Percentiles rank a stretch among this genome's conserved stretches.
Evolutionary conservation across 2,329 filamentous ascomycete genomes (phyloP).

Genomic region (Verticillium nonalfalfae): DNA sequence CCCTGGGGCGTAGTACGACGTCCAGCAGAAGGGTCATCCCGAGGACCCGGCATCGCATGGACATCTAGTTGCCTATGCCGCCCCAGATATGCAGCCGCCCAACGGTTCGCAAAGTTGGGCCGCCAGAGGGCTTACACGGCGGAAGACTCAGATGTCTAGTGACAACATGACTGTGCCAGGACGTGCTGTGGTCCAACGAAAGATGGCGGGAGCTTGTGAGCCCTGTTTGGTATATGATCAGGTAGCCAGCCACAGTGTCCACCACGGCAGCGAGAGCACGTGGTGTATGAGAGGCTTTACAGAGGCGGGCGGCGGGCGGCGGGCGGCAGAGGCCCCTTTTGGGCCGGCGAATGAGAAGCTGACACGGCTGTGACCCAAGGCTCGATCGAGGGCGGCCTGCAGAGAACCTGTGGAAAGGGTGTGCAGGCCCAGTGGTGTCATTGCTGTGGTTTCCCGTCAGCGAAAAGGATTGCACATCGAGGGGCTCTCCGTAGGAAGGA

Average conservation of each 20-base stretch:
- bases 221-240: background rate
- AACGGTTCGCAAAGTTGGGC: constrained; percentile 7
- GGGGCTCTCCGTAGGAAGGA: background rate
- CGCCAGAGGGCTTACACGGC: constrained; percentile 1
- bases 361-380: constrained; percentile 2
- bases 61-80: constrained; percentile 6
- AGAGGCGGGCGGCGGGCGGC: background rate
- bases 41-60: background rate
- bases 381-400: background rate
- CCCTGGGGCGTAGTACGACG: background rate
- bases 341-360: background rate
- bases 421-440: background rate
- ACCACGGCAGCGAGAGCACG: background rate
- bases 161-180: constrained; percentile 1
- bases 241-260: background rate
- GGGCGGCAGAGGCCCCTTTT: background rate
- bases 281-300: background rate
- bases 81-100: constrained; percentile 6
- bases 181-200: constrained; percentile 1
- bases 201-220: background rate
- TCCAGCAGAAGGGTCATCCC: background rate
- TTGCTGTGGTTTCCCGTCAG: background rate
- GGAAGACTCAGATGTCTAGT: background rate
- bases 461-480: background rate
- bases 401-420: background rate